Evolutionary conservation across 2,329 filamentous ascomycete species (phyloP), one percentile per base, ranked within the genome.

Genomic region (Penicillium sp.): DNA sequence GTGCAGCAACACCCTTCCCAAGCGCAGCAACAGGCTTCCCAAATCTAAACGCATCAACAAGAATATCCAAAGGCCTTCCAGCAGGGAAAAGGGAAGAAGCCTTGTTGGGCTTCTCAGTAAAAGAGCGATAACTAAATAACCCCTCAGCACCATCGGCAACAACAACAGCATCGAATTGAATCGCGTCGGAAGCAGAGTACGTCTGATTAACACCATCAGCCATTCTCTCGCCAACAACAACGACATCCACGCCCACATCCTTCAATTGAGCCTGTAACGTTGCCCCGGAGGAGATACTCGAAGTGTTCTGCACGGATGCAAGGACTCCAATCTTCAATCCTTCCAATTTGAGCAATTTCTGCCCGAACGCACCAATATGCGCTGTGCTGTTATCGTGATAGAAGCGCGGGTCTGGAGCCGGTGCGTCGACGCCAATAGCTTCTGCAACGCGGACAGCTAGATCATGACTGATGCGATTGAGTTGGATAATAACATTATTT

Each of bases 301-400:
- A 67, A 1, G 68, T 50, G 0, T 71, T 74, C 10, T 68, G 63
- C 3, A 74, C 75, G 1, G 75, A 82, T 0, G 80, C 74, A 15
- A 91, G 74, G 24, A 89, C 78, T 9, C 83, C 87, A 20, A 91
- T 81, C 34, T 80, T 84, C 2, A 90, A 74, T 0, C 81, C 83
- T 7, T 82, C 83, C 42, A 90, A 78, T 15, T 78, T 84, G 1
- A 82, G 77, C 2, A 90, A 77, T 3, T 78, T 78, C 37, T 73
- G 70, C 41, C 79, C 80, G 49, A 87, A 84, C 30, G 85, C 81
- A 46, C 83, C 82, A 33, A 90, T 75, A 18, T 79, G 79, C 4
- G 70, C 72, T 0, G 87, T 90, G 7, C 71, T 84, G 72, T 90
- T 89, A 69, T 84, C 72, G 68, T 90, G 84, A 72, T 90, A 91